These are phyloP conservation scores for Sedum album DNA, from an alignment of 164 flowering plant genomes.

Conservation along the genomic window DNA sequence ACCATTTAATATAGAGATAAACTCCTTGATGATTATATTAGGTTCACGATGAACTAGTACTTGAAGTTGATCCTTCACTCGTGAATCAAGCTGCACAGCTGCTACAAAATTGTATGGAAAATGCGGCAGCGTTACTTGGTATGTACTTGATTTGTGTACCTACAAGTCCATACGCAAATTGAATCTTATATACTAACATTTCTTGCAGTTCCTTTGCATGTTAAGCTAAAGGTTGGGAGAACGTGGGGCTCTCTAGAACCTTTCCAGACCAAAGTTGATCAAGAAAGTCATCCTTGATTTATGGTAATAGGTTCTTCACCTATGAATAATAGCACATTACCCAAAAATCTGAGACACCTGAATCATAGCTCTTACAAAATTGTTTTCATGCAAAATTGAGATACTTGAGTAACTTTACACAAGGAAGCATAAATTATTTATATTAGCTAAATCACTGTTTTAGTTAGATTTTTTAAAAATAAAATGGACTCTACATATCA, in stretches of 20 bases:
- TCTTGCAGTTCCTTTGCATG: slow-evolving; percentile 68
- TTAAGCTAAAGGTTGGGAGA: slow-evolving; percentile 76
- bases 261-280: slow-evolving; percentile 16
- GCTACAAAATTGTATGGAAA: slow-evolving; percentile 81
- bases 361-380: too few species aligned
- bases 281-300: not conserved
- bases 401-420: too few species aligned
- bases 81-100: slow-evolving; percentile 60
- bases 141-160: slow-evolving; percentile 10
- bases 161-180: not conserved
- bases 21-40: slow-evolving; percentile 15
- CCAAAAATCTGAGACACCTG: not conserved
- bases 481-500: too few species aligned
- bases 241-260: slow-evolving; percentile 94
- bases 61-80: slow-evolving; percentile 75
- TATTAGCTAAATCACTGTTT: too few species aligned
- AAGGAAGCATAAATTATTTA: too few species aligned
- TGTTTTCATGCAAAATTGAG: too few species aligned
- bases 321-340: not conserved
- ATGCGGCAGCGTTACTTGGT: slow-evolving; percentile 78
- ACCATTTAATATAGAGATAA: not conserved
- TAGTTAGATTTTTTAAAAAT: too few species aligned
- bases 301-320: not conserved
- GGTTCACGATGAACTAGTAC: slow-evolving; percentile 91
- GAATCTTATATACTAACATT: not conserved